phyloP scores from a whole-genome alignment of 2,329 filamentous ascomycete species.

The Cadophora sp. region DNA sequence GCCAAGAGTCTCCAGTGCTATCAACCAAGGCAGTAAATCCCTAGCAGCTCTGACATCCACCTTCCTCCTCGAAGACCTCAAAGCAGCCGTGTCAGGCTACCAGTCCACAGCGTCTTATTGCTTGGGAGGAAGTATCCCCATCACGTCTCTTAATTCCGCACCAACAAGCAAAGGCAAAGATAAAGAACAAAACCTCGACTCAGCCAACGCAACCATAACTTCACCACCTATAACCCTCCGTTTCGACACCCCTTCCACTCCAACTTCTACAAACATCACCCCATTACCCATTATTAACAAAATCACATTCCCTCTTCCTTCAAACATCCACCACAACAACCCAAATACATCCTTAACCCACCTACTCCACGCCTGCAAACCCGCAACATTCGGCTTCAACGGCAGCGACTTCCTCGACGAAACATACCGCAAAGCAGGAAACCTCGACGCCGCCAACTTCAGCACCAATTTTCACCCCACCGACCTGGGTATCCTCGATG shows the following conservation, averaged over 20 bases:
- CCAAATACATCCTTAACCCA: conserved; percentile 26
- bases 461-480: conserved; percentile 59
- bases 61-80: conserved; percentile 28
- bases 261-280: no score
- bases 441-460: conserved; percentile 57
- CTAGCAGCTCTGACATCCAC: conserved; percentile 1
- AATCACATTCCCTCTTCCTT: neutral
- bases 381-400: conserved; percentile 57
- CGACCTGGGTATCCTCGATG: conserved; percentile 58
- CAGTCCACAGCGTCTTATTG: conserved; percentile 28
- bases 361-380: conserved; percentile 47
- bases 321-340: neutral
- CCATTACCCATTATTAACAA: neutral
- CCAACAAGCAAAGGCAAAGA: no score
- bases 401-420: conserved; percentile 58
- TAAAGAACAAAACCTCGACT: neutral
- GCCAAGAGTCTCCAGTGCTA: neutral
- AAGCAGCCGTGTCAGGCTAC: conserved; percentile 24
- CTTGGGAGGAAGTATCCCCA: conserved; percentile 27
- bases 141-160: conserved; percentile 5
- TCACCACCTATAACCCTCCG: conserved; percentile 27
- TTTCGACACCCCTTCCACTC: conserved; percentile 20
- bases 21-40: neutral
- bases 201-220: conserved; percentile 15
- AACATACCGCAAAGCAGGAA: conserved; percentile 59